Evolutionary conservation across 2,329 filamentous ascomycete species (phyloP), one percentile per base, ranked within the genome.

Genomic region (Pezicula rhizophila): DNA sequence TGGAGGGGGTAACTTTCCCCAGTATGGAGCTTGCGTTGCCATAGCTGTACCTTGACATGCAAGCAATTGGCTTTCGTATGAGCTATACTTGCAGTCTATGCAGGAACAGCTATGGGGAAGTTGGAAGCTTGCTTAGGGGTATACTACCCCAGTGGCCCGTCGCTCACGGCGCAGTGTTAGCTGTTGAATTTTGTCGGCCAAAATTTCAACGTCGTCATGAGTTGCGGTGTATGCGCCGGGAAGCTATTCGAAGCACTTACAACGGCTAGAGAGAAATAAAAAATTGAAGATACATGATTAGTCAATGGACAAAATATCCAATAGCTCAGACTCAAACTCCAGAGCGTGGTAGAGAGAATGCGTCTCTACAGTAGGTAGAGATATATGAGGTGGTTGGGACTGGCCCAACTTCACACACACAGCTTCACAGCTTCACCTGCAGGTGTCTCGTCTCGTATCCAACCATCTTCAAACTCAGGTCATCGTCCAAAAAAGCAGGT

Each of bases 1-100:
- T 45, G 75, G 67, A 52, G 71, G 66, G 51, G 79, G 78, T 53
- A 82, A 68, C 61, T 78, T 67, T 63, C 78, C 78, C 78, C 78
- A 81, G 68, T 81, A 82, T 35, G 76, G 73, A 50, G 74, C 58
- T 47, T 73, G 67, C 72, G 76, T 77, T 64, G 63, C 60, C 15
- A 20, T 18, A 20, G 25, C 8, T 26, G 28, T 37, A 18, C 25
- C n/a, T 15, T 42, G 17, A 8, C 17, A 15, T 15, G 8, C 17
- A 31, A 31, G 8, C 8, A 31, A 31, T 31, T 31, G 28, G 11
- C 28, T 31, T 31, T 11, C 8, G 28, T 31, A 10, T 10, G 11
- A 12, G 28, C 28, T 31, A 31, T 23, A 23, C 23, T 23, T 23
- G 23, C 6, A 23, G 23, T 17, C 15, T 17, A 12, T 23, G 38